These are phyloP conservation scores for Chaetomium olivaceum DNA, from an alignment of 2,329 filamentous ascomycete species.

Conservation along the genomic window DNA sequence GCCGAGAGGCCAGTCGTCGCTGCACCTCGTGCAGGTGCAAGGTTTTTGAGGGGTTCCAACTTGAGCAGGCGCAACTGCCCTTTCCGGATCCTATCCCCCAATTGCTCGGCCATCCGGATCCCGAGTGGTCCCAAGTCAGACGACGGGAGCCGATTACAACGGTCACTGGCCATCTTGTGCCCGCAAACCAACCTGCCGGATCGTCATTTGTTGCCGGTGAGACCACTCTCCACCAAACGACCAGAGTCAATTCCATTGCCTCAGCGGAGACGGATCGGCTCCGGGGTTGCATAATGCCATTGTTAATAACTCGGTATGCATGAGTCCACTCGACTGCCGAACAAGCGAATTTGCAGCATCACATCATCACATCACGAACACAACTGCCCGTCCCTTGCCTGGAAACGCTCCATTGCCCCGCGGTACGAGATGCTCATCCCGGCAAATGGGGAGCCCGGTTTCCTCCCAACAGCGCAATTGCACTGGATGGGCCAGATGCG, in stretches of 20 bases:
- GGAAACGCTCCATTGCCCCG: neutral
- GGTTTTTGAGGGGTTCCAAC: neutral
- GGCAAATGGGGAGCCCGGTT: neutral
- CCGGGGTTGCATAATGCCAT: neutral
- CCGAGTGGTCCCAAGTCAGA: neutral
- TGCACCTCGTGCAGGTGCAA: slow-evolving; percentile 6
- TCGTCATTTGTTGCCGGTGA: neutral
- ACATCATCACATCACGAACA: neutral
- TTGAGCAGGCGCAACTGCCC: slow-evolving; percentile 10
- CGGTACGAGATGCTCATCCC: neutral
- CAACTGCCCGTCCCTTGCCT: neutral
- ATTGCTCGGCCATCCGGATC: neutral
- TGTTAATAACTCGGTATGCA: slow-evolving; percentile 9
- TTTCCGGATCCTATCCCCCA: no score
- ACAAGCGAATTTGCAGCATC: slow-evolving; percentile 6
- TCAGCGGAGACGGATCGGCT: neutral
- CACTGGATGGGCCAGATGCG: neutral
- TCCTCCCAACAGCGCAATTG: neutral
- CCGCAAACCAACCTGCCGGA: slow-evolving; percentile 1
- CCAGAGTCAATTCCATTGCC: neutral
- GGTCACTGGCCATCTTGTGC: neutral
- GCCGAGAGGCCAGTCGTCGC: neutral
- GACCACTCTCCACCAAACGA: neutral
- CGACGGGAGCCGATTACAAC: slow-evolving; percentile 1
- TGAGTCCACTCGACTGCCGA: slow-evolving; percentile 19